phyloP scores from a whole-genome alignment of 257 asterid genomes.

The Eucommia ulmoides region DNA sequence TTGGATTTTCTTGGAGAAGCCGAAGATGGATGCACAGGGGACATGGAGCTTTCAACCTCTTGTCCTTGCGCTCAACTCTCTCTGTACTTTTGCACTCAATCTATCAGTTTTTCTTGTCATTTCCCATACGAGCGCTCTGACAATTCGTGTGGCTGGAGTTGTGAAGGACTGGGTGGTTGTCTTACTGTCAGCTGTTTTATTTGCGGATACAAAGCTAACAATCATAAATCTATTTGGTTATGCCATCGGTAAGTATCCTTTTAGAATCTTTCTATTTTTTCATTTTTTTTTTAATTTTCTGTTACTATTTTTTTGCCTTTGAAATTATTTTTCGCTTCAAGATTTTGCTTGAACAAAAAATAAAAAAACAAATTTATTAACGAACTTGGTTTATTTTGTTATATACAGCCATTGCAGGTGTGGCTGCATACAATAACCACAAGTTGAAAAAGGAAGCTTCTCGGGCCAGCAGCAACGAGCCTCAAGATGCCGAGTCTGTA shows the following conservation, averaged over 20 bases:
- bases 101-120: constrained; percentile 96
- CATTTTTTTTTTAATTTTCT: too few relatives aligned
- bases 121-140: constrained; percentile 92
- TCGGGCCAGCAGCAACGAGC: constrained; percentile 26
- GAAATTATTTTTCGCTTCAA: too few relatives aligned
- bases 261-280: too few relatives aligned
- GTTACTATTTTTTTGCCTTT: too few relatives aligned
- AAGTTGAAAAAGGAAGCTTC: constrained; percentile 80
- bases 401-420: constrained; percentile 83
- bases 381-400: not conserved
- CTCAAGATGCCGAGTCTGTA: constrained; percentile 25
- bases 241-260: constrained; percentile 62
- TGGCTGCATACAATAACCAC: constrained; percentile 84
- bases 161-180: constrained; percentile 99
- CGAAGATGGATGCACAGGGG: constrained; percentile 72
- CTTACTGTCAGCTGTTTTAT: constrained; percentile 77
- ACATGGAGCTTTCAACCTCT: constrained; percentile 71
- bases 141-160: constrained; percentile 98
- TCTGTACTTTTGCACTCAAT: constrained; percentile 92
- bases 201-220: constrained; percentile 83
- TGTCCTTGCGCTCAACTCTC: constrained; percentile 58
- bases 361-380: too few relatives aligned
- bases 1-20: constrained; percentile 87
- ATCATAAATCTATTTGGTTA: constrained; percentile 80
- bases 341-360: too few relatives aligned